Evolutionary conservation across 2,329 filamentous ascomycete genomes (phyloP).

Genomic region (Calonectria montana): DNA sequence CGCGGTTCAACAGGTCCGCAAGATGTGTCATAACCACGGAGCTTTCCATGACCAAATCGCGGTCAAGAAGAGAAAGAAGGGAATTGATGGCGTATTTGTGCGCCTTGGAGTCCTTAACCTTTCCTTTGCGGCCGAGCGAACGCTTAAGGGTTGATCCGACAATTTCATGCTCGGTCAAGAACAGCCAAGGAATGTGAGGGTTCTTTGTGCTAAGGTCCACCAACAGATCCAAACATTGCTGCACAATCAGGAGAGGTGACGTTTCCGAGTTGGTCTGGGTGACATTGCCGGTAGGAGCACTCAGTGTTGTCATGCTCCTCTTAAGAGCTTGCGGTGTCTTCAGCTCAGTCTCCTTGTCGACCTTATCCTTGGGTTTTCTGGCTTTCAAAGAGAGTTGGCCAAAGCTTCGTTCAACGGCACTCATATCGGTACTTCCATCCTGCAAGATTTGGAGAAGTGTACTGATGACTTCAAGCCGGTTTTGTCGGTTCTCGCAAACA

Average conservation of each 20-base stretch:
- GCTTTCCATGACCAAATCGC: slow-evolving; percentile 96
- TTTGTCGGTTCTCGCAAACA: slow-evolving; percentile 96
- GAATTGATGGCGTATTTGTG: slow-evolving; percentile 94
- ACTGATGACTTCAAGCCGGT: slow-evolving; percentile 91
- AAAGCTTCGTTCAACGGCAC: slow-evolving; percentile 95
- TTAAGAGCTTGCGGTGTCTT: slow-evolving; percentile 88
- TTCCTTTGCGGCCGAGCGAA: slow-evolving; percentile 83
- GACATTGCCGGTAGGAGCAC: slow-evolving; percentile 54
- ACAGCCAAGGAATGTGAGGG: slow-evolving; percentile 88
- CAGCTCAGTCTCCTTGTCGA: slow-evolving; percentile 63
- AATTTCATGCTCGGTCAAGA: slow-evolving; percentile 91
- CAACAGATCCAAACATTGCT: slow-evolving; percentile 90
- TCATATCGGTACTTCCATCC: slow-evolving; percentile 93
- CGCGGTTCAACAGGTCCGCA: slow-evolving; percentile 85
- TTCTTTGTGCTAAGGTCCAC: slow-evolving; percentile 88
- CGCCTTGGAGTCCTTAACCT: slow-evolving; percentile 85
- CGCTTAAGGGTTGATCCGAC: slow-evolving; percentile 81
- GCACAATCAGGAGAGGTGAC: slow-evolving; percentile 93
- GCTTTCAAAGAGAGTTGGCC: slow-evolving; percentile 91
- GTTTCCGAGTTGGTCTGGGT: slow-evolving; percentile 80
- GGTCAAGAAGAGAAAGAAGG: slow-evolving; percentile 86
- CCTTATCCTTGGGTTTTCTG: slow-evolving; percentile 77
- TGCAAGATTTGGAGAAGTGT: slow-evolving; percentile 93
- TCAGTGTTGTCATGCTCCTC: slow-evolving; percentile 74
- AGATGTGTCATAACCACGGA: slow-evolving; percentile 96